A percentile compares a stretch with the other conserved stretches of the same genome.
phyloP scores from a whole-genome alignment of 2,329 filamentous ascomycete species.

The Fonsecaea multimorphosa region DNA sequence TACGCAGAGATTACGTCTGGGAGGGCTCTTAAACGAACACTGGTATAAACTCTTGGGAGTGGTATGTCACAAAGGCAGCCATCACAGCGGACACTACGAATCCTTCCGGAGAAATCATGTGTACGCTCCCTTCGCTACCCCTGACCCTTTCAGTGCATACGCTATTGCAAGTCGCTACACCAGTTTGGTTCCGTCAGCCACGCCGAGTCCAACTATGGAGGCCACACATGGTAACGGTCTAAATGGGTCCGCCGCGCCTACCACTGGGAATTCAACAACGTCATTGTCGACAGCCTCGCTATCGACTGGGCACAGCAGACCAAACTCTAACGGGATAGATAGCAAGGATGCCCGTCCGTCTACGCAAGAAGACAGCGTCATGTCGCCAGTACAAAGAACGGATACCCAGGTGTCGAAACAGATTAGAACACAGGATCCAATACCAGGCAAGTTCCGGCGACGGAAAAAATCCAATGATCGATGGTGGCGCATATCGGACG shows the following conservation, averaged over 20 bases:
- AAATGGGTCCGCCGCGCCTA: constrained; percentile 42
- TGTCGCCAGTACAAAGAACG: constrained; percentile 30
- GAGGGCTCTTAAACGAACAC: constrained; percentile 76
- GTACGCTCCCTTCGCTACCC: constrained; percentile 79
- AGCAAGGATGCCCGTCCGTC: neutral
- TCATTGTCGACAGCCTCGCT: constrained; percentile 36
- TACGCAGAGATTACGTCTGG: constrained; percentile 82
- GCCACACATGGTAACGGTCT: constrained; percentile 44
- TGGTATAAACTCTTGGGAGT: constrained; percentile 85
- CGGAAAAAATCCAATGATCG: constrained; percentile 70
- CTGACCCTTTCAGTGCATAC: constrained; percentile 76
- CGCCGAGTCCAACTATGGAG: constrained; percentile 56
- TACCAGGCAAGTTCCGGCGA: constrained; percentile 52
- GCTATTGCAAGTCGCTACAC: constrained; percentile 71
- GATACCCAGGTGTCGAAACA: constrained; percentile 36
- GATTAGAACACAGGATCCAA: constrained; percentile 37
- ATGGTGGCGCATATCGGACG: constrained; percentile 98
- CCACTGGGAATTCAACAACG: constrained; percentile 32
- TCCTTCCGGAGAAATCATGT: constrained; percentile 88
- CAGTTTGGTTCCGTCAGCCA: constrained; percentile 58
- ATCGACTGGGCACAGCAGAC: constrained; percentile 32
- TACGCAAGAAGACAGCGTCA: constrained; percentile 14
- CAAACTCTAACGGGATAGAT: constrained; percentile 27
- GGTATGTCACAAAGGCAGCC: constrained; percentile 93
- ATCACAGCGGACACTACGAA: constrained; percentile 96